phyloP scores from a whole-genome alignment of 805 yeast species.

The Saccharomycopsis lassenensis region DNA sequence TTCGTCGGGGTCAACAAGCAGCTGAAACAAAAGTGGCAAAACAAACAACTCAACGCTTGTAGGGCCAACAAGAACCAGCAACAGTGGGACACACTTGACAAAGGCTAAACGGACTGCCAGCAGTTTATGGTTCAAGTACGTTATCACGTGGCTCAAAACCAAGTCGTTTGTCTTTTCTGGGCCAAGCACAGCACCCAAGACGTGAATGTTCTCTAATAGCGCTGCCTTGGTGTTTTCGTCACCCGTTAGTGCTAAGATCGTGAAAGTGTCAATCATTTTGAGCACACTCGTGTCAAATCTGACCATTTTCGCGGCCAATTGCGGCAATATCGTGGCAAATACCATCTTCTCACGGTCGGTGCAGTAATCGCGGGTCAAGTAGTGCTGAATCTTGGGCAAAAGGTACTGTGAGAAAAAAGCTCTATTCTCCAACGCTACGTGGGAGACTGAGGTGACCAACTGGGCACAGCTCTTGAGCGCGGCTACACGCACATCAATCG shows the following conservation, averaged over 20 bases:
- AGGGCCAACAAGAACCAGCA: slow-evolving; percentile 74
- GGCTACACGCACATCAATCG: slow-evolving; percentile 52
- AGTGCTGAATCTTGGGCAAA: slow-evolving; percentile 51
- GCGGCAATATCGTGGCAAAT: slow-evolving; percentile 65
- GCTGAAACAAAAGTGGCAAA: slow-evolving; percentile 73
- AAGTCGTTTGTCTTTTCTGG: slow-evolving; percentile 82
- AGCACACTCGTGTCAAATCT: slow-evolving; percentile 44
- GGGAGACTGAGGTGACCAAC: slow-evolving; percentile 49
- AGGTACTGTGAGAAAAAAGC: slow-evolving; percentile 74
- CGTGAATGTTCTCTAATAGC: slow-evolving; percentile 58
- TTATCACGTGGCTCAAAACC: slow-evolving; percentile 79
- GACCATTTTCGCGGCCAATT: slow-evolving; percentile 53
- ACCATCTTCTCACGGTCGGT: slow-evolving; percentile 45
- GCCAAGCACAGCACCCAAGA: slow-evolving; percentile 74
- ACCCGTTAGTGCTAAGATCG: slow-evolving; percentile 62
- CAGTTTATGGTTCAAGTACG: slow-evolving; percentile 76
- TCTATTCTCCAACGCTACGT: slow-evolving; percentile 64
- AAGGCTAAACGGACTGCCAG: slow-evolving; percentile 58
- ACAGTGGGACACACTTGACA: slow-evolving; percentile 56
- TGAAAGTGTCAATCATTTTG: slow-evolving; percentile 51
- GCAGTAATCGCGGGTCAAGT: slow-evolving; percentile 29
- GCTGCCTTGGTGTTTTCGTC: slow-evolving; percentile 56
- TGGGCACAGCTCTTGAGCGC: slow-evolving; percentile 62
- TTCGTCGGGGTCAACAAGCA: slow-evolving; percentile 76
- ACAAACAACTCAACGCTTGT: slow-evolving; percentile 80